phyloP scores from a whole-genome alignment of 2,329 filamentous ascomycete genomes.

The Exophiala lecanii-corni region DNA sequence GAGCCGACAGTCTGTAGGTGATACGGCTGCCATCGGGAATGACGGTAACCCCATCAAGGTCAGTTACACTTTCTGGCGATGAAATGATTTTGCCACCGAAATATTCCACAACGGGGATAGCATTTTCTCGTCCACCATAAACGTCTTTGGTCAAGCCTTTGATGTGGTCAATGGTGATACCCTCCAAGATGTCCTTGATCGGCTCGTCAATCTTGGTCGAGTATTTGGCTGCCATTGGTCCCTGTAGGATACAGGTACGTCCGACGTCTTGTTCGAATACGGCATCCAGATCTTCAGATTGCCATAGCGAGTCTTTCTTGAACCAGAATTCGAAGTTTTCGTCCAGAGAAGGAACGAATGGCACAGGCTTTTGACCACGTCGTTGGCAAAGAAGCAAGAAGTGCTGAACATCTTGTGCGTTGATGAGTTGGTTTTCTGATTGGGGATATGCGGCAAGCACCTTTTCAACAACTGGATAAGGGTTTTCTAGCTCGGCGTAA shows the following conservation, averaged over 20 bases:
- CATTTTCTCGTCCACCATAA: constrained; percentile 67
- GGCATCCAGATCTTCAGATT: constrained; percentile 94
- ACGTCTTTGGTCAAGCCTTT: constrained; percentile 70
- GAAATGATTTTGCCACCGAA: constrained; percentile 80
- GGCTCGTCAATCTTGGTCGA: constrained; percentile 88
- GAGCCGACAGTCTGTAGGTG: constrained; percentile 75
- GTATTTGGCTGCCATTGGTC: constrained; percentile 86
- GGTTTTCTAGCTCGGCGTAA: constrained; percentile 80
- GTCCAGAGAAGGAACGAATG: constrained; percentile 91
- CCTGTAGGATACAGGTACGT: constrained; percentile 92
- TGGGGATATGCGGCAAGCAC: constrained; percentile 82
- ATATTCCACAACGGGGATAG: constrained; percentile 85
- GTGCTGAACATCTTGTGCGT: constrained; percentile 95
- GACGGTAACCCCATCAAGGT: constrained; percentile 76
- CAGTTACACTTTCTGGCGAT: constrained; percentile 63
- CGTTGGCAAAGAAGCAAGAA: constrained; percentile 91
- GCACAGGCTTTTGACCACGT: constrained; percentile 89
- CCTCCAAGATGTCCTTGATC: constrained; percentile 88
- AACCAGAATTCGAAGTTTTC: constrained; percentile 99
- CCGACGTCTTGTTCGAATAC: constrained; percentile 95
- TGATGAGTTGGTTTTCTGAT: constrained; percentile 86
- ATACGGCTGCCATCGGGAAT: constrained; percentile 75
- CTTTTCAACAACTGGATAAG: constrained; percentile 70
- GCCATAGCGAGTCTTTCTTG: constrained; percentile 99
- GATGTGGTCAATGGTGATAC: constrained; percentile 86